Evolutionary conservation across 2,329 filamentous ascomycete species (phyloP), one percentile per base, ranked within the genome.

Genomic region (Apiospora sp.): DNA sequence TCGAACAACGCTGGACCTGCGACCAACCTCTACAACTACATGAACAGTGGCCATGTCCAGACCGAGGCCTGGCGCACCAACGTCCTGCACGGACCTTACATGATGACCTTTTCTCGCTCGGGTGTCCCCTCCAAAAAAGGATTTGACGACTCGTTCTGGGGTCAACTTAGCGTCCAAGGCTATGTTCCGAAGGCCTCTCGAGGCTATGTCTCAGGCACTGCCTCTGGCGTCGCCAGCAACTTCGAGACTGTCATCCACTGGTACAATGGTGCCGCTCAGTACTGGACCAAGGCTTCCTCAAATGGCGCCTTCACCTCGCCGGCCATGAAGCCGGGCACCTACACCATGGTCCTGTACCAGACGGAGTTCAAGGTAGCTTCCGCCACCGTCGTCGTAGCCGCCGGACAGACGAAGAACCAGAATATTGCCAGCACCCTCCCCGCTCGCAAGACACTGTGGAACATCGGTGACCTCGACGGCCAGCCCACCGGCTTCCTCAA

Each of bases 281-380:
- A 92, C 84, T 93, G 91, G 91, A 82, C 86, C 7, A 89, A 89
- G 73, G 87, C 89, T 27, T 84, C 84, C 12, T 85, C 85, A 30
- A 83, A 81, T 64, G 90, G 90, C 13, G 83, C 83, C 16, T 93
- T 91, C 81, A 91, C 86, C 3, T 92, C 90, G 0, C 91, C 91
- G 0, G 82, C 86, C 72, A 92, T 93, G 91, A 91, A 90, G 77
- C 88, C 90, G 0, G 91, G 91, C 43, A 91, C 88, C 0, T 92
- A 92, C 81, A 92, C 89, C n/a, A 91, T 92, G 86, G 87, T 91
- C 5, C 85, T 92, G 27, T 91, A 91, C 79, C 88, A 90, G 73
- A 86, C 84, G 44, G 89, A 92, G 75, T 87, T 86, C 79, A 85
- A 86, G 72, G 87, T 90, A 1, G 88, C 87, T 5, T 85, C 84